phyloP scores from a whole-genome alignment of 352 stramenopile species.

The Phytopythium sindhum region DNA sequence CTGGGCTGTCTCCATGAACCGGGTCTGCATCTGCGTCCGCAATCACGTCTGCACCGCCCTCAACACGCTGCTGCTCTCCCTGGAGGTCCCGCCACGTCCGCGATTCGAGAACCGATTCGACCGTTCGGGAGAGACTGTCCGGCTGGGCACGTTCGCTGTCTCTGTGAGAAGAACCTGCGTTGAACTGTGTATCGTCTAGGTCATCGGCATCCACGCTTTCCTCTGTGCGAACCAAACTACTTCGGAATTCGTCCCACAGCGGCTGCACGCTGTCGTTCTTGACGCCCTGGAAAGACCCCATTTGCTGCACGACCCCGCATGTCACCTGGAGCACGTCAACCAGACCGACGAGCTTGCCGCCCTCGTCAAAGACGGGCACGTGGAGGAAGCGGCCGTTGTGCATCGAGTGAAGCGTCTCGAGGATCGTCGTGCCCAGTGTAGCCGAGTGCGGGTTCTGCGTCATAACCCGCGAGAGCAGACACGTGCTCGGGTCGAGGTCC shows the following conservation, averaged over 20 bases:
- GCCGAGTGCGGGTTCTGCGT: conserved; percentile 93
- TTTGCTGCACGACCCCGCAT: conserved; percentile 81
- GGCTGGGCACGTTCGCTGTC: background rate
- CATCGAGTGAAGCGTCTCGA: conserved; percentile 97
- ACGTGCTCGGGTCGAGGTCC: conserved; percentile 79
- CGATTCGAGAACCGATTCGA: conserved; percentile 28
- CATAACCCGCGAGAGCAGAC: conserved; percentile 90
- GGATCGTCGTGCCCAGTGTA: conserved; percentile 90
- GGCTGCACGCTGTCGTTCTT: conserved; percentile 70
- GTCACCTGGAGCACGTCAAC: conserved; percentile 96
- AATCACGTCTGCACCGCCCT: background rate
- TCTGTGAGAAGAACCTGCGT: background rate
- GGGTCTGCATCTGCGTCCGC: conserved; percentile 12
- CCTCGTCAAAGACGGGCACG: conserved; percentile 92
- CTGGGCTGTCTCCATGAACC: conserved; percentile 10
- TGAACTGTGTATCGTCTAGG: conserved; percentile 15
- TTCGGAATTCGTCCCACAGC: conserved; percentile 74
- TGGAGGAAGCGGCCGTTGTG: conserved; percentile 97
- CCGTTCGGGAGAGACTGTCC: background rate
- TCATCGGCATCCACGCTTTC: conserved; percentile 40
- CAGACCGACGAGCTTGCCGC: conserved; percentile 89
- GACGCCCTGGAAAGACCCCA: conserved; percentile 67
- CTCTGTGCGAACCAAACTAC: conserved; percentile 37
- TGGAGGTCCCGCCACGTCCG: conserved; percentile 49
- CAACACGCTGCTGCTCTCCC: conserved; percentile 2